phyloP scores from a whole-genome alignment of 2,329 filamentous ascomycete species.

The Thermothelomyces thermophilus region DNA sequence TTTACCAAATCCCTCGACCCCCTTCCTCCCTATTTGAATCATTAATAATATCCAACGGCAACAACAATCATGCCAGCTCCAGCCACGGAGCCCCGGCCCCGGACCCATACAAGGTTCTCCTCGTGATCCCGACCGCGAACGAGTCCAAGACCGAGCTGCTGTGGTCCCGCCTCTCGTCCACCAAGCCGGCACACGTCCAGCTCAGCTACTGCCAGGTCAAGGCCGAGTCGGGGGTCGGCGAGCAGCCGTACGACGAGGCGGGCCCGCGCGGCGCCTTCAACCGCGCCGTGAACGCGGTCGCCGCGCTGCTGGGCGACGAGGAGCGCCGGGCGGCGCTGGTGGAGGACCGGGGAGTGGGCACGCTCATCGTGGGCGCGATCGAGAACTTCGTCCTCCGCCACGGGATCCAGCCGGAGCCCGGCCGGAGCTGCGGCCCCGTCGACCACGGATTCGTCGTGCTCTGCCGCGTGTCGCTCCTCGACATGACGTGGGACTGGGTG shows the following conservation, averaged over 20 bases:
- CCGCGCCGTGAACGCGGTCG: constrained; percentile 4
- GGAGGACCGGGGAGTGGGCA: neutral
- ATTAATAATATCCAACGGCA: too few species aligned
- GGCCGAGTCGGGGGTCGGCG: constrained; percentile 13
- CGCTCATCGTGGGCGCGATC: constrained; percentile 10
- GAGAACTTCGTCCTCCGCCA: constrained; percentile 18
- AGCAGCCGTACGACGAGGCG: constrained; percentile 16
- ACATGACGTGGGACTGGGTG: neutral
- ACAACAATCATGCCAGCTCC: neutral
- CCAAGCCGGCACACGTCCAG: neutral
- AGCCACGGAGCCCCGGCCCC: neutral
- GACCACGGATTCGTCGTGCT: constrained; percentile 17
- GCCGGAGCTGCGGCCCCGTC: neutral
- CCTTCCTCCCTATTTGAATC: neutral
- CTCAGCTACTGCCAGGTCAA: neutral
- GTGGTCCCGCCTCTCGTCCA: neutral
- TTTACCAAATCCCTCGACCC: neutral
- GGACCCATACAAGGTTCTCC: constrained; percentile 7
- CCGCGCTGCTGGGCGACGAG: neutral
- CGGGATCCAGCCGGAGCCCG: neutral
- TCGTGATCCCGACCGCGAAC: constrained; percentile 16
- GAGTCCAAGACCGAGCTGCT: constrained; percentile 6
- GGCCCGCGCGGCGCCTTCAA: constrained; percentile 12
- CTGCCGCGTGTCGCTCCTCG: neutral
- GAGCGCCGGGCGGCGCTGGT: neutral